Conservation (phyloP, 176 grass and related monocot species). For the Oryza officinalis region DNA sequence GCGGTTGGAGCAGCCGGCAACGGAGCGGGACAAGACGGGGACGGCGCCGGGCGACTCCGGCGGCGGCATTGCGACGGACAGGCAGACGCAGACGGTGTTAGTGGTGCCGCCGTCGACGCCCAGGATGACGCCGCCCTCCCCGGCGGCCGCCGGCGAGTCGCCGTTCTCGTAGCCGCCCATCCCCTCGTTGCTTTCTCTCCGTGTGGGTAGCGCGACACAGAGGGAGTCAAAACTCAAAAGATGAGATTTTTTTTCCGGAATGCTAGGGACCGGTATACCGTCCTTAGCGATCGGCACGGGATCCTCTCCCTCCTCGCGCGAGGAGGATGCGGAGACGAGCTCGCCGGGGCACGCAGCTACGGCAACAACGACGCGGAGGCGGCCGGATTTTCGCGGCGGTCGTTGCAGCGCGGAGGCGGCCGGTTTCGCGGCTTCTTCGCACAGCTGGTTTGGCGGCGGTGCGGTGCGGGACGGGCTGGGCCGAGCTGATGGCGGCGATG, state of each 20-base stretch:
- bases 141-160: conserved; percentile 36
- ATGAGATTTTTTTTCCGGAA: background rate
- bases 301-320: too few relatives aligned
- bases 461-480: too few relatives aligned
- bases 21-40: conserved; percentile 72
- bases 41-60: conserved; percentile 42
- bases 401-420: too few relatives aligned
- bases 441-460: too few relatives aligned
- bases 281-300: too few relatives aligned
- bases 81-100: conserved; percentile 96
- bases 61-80: conserved; percentile 61
- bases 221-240: conserved; percentile 29
- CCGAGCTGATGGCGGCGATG: too few relatives aligned
- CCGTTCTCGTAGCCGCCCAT: conserved; percentile 77
- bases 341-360: too few relatives aligned
- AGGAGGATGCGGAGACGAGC: too few relatives aligned
- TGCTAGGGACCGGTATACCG: too few relatives aligned
- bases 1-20: conserved; percentile 88
- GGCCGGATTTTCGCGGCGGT: too few relatives aligned
- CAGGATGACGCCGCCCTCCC: conserved; percentile 66
- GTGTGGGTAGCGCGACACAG: background rate
- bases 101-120: conserved; percentile 94
- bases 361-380: too few relatives aligned
- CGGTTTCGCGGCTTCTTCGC: too few relatives aligned
- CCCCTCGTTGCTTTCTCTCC: background rate